These are phyloP conservation scores for Ascochyta clinopodiicola DNA, from an alignment of 2,329 filamentous ascomycete species.

Conservation along the genomic window DNA sequence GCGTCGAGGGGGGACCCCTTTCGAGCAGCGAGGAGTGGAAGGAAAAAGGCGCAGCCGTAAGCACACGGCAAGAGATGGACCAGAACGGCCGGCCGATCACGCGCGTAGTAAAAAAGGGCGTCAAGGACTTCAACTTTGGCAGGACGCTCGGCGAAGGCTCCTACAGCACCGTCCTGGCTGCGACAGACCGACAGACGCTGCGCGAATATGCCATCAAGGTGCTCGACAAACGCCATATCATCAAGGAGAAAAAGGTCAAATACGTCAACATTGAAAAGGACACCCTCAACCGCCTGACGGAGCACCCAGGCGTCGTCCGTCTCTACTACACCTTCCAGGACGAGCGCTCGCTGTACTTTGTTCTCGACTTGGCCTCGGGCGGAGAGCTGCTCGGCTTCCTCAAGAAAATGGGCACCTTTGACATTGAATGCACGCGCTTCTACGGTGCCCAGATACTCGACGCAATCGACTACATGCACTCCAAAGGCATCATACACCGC, in stretches of 20 bases:
- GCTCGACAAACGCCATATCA: conserved; percentile 97
- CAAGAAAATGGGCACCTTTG: conserved; percentile 93
- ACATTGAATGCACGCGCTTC: conserved; percentile 91
- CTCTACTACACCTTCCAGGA: conserved; percentile 99
- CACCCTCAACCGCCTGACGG: conserved; percentile 91
- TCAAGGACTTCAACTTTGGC: conserved; percentile 95
- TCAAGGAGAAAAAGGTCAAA: conserved; percentile 99
- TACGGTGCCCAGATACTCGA: conserved; percentile 97
- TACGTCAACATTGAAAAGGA: conserved; percentile 99
- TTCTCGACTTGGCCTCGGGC: conserved; percentile 89
- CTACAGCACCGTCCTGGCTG: conserved; percentile 93
- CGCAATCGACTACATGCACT: conserved; percentile 98
- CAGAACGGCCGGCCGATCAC: conserved; percentile 81
- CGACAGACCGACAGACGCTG: conserved; percentile 89
- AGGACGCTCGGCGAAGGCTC: conserved; percentile 92
- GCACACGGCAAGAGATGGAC: conserved; percentile 82
- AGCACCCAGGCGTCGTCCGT: conserved; percentile 94
- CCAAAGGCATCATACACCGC: conserved; percentile 91
- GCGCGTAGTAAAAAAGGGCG: conserved; percentile 91
- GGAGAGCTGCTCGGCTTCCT: conserved; percentile 91
- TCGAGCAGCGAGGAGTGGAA: conserved; percentile 92
- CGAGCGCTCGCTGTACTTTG: conserved; percentile 94
- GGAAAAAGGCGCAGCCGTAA: conserved; percentile 88
- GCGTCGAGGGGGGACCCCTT: conserved; percentile 62
- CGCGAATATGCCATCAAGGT: conserved; percentile 99